Percentiles rank a stretch among this genome's conserved stretches.
phyloP scores from a whole-genome alignment of 257 asterid species.

The Salvia splendens region DNA sequence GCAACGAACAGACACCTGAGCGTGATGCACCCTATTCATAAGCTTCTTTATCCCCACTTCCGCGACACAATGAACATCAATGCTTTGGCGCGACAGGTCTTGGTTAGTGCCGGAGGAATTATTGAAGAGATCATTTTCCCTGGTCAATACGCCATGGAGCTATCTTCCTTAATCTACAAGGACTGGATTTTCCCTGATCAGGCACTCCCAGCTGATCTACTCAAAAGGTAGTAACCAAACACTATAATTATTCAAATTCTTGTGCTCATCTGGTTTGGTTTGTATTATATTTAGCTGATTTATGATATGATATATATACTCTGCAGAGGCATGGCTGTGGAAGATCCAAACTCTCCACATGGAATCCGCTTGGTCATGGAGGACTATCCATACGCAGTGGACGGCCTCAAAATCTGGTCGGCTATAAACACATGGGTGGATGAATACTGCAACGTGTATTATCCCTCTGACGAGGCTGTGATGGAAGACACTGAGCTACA shows the following conservation, averaged over 20 bases:
- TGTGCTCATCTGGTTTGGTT: no score
- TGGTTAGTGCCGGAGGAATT: slow-evolving; percentile 61
- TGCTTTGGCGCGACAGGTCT: slow-evolving; percentile 54
- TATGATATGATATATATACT: neutral
- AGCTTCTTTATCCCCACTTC: slow-evolving; percentile 67
- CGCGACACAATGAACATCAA: slow-evolving; percentile 73
- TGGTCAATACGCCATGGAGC: slow-evolving; percentile 54
- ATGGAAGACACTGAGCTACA: slow-evolving; percentile 41
- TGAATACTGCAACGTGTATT: slow-evolving; percentile 49
- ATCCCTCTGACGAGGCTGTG: slow-evolving; percentile 35
- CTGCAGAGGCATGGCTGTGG: slow-evolving; percentile 53
- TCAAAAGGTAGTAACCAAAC: slow-evolving; percentile 53
- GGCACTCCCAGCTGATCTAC: slow-evolving; percentile 64
- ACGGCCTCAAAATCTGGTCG: slow-evolving; percentile 56
- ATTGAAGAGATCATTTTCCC: slow-evolving; percentile 58
- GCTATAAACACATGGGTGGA: slow-evolving; percentile 47
- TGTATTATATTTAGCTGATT: no score
- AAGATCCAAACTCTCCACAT: slow-evolving; percentile 40
- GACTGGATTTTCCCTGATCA: slow-evolving; percentile 59
- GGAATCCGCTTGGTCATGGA: slow-evolving; percentile 47
- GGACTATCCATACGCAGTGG: slow-evolving; percentile 58
- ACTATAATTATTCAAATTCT: neutral
- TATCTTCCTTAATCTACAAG: slow-evolving; percentile 52
- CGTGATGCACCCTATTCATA: slow-evolving; percentile 60
- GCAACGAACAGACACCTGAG: slow-evolving; percentile 66